Percentiles rank a stretch among this genome's conserved stretches.
These are phyloP conservation scores for Casuarina glauca DNA, from an alignment of 306 rosid species.

Conservation along the genomic window DNA sequence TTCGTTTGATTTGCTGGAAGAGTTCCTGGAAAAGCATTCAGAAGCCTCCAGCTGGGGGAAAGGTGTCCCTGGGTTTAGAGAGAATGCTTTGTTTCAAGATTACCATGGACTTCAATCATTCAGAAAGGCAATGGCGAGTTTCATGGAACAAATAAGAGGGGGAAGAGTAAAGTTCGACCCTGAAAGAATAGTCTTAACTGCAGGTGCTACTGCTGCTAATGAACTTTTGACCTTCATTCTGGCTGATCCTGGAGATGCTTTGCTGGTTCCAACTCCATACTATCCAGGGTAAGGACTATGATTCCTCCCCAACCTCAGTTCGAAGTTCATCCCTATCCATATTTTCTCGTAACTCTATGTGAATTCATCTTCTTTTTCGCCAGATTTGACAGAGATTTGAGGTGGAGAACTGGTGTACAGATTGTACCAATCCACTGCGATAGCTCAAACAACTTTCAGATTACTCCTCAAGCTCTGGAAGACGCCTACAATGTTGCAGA, in stretches of 20 bases:
- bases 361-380: neutral
- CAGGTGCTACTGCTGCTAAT: slow-evolving; percentile 97
- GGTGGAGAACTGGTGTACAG: slow-evolving; percentile 94
- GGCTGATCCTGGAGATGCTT: slow-evolving; percentile 86
- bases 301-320: neutral
- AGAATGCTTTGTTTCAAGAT: slow-evolving; percentile 91
- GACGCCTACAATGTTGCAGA: slow-evolving; percentile 60
- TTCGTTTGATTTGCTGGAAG: slow-evolving; percentile 83
- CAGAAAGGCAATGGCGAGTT: slow-evolving; percentile 87
- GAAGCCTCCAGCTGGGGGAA: slow-evolving; percentile 57
- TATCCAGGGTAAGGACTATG: slow-evolving; percentile 73
- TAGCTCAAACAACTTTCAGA: slow-evolving; percentile 79
- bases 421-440: slow-evolving; percentile 81
- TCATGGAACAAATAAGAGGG: slow-evolving; percentile 83
- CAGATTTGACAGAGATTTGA: slow-evolving; percentile 94
- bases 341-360: neutral
- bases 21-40: slow-evolving; percentile 60
- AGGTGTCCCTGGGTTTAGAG: slow-evolving; percentile 65
- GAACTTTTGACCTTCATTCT: slow-evolving; percentile 86
- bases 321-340: neutral
- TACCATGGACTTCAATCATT: slow-evolving; percentile 82
- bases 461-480: slow-evolving; percentile 67
- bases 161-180: slow-evolving; percentile 71
- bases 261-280: slow-evolving; percentile 91
- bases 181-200: slow-evolving; percentile 73